These are phyloP conservation scores for Lactarius pseudohatsudake DNA, from an alignment of 768 basidiomycete genomes.

Conservation along the genomic window DNA sequence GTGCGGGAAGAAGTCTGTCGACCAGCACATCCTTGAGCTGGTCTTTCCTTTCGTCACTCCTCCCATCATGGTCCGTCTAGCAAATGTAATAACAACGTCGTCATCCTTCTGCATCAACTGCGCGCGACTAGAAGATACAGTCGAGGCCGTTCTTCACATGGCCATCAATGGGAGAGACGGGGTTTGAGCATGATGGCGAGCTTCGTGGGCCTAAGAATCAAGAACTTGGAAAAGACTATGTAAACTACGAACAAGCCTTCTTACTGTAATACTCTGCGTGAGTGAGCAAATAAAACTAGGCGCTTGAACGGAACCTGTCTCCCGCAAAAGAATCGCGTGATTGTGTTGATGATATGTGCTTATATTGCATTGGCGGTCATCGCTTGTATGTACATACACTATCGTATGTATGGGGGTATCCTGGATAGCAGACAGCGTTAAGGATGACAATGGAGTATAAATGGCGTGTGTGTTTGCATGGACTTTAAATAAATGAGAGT, in stretches of 20 bases:
- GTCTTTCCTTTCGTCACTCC: slow-evolving; percentile 93
- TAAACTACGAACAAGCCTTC: not conserved
- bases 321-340: not conserved
- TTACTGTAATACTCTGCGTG: not conserved
- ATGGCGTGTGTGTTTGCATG: slow-evolving; percentile 13
- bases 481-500: slow-evolving; percentile 9
- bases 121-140: slow-evolving; percentile 44
- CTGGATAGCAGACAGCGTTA: slow-evolving; percentile 15
- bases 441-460: slow-evolving; percentile 19
- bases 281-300: not conserved
- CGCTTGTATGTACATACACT: slow-evolving; percentile 16
- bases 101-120: slow-evolving; percentile 68
- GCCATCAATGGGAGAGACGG: slow-evolving; percentile 2
- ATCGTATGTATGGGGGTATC: slow-evolving; percentile 23
- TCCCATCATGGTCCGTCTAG: slow-evolving; percentile 87
- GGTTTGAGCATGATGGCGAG: not conserved
- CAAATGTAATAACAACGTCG: slow-evolving; percentile 89
- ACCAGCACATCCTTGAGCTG: slow-evolving; percentile 86
- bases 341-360: not conserved
- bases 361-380: slow-evolving; percentile 9
- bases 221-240: not conserved
- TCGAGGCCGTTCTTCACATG: slow-evolving; percentile 22
- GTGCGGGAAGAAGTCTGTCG: slow-evolving; percentile 79
- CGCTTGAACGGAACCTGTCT: slow-evolving; percentile 6
- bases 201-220: not conserved